Evolutionary conservation across 805 yeast species (phyloP).

Genomic region (Osmozyma mogii): DNA sequence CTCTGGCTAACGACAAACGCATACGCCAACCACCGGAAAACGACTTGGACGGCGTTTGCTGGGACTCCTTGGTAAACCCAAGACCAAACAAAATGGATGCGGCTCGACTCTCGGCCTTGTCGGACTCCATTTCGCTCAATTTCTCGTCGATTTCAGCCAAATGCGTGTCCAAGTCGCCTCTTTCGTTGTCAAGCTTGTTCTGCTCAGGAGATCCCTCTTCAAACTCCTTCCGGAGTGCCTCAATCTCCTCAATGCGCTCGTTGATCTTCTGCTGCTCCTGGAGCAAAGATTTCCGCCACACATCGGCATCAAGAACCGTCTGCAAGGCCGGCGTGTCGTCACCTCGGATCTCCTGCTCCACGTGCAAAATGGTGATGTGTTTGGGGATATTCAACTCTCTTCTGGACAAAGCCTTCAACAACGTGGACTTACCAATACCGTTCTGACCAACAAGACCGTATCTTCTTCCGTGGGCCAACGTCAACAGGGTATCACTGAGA

Average conservation of each 20-base stretch:
- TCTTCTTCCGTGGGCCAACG: constrained; percentile 86
- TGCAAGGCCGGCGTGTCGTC: constrained; percentile 88
- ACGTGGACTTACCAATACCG: constrained; percentile 98
- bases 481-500: constrained; percentile 76
- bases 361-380: constrained; percentile 92
- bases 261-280: constrained; percentile 68
- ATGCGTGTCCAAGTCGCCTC: constrained; percentile 75
- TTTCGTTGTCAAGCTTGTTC: constrained; percentile 78
- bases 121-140: constrained; percentile 88
- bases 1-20: constrained; percentile 97
- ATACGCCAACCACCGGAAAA: constrained; percentile 99
- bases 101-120: constrained; percentile 95
- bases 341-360: constrained; percentile 94
- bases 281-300: constrained; percentile 89
- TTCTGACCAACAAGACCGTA: constrained; percentile 98
- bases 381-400: constrained; percentile 93
- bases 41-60: constrained; percentile 72
- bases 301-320: constrained; percentile 98
- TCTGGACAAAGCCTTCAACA: constrained; percentile 82
- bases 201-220: constrained; percentile 65
- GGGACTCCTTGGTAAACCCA: constrained; percentile 88
- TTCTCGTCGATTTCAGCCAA: constrained; percentile 76
- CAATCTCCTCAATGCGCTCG: constrained; percentile 71
- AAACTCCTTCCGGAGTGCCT: constrained; percentile 57
- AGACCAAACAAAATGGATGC: constrained; percentile 88